Evolutionary conservation across 768 basidiomycete species (phyloP), one percentile per base, ranked within the genome.

Genomic region (Termitomyces sp.): DNA sequence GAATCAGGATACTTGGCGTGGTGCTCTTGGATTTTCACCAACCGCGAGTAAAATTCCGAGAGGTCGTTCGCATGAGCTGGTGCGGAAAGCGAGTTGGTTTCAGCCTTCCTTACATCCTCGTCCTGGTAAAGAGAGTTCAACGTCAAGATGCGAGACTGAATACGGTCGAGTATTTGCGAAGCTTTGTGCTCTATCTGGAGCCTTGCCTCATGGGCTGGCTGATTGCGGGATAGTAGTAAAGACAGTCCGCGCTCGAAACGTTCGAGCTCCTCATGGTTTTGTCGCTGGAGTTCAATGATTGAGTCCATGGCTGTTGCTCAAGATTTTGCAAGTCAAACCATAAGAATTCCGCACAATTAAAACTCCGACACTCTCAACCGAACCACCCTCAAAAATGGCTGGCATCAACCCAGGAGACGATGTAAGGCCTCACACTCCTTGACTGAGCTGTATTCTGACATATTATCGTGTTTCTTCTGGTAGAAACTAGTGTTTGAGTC

Each of bases 401-500:
- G 89, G 89, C 59, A 86, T 94, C 64, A 91, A 86, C 72, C 65
- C 86, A 59, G 91, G 90, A 62, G 94, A 97, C 79, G 93, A 95
- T 49, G 94, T 87, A 68, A 68, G 74, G 59, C 66, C 69, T 37
- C 39, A 29, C 42, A 22, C 32, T 57, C 62, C 34, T 49, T 12
- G 27, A 42, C 22, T 49, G 27, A 60, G 9, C 58, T 32, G 47
- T 61, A 50, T 20, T 20, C 26, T 57, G 43, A 61, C 24, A 59
- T 29, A 52, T 56, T 64, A 46, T 16, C 16, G 12, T 47, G n/a
- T 8, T 46, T 16, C n/a, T 4, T 2, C 12, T 37, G 13, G 0
- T 64, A 92, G 83, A 94, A 94, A 89, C 87, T 95, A 60, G 87
- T 95, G 4, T 96, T 96, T 64, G 94, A 96, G 75, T 95, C 94